Base-by-base conservation (phyloP, 441 rosid genomes). In the Capsella rubella region DNA sequence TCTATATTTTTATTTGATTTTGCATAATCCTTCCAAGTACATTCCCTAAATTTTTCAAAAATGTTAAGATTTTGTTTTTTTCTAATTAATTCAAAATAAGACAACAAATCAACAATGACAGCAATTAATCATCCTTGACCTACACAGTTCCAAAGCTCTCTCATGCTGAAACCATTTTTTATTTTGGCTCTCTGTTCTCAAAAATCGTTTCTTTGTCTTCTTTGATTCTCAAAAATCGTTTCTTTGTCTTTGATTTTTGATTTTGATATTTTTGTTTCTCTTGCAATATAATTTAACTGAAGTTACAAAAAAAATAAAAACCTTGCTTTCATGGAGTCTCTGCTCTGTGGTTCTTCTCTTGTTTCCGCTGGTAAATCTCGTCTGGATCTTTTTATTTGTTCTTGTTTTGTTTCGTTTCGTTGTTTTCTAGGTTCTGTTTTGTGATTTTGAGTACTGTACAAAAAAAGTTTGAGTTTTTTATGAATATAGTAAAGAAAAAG, bases 241-340 rank as follows among this genome's bases (percentile, higher is more conserved):
- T 58, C n/a, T 42, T 58, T 40, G 55, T 32, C 18, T 59, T 49
- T 58, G 74, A 21, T 10, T 46, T 35, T 69, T 58, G 74, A 21
- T 10, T 46, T 35, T 69, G 57, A 40, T 29, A 14, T 40, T 18
- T 5, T 3, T 21, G 1, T 21, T 39, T 42, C 25, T 21, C 60
- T 16, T 43, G 2, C 10, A 21, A 35, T 9, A 14, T 7, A 10
- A 39, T 58, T 3, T 14, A 39, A 56, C 25, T 8, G 3, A 4
- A 32, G n/a, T 8, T 37, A 10, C 12, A 39, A 31, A 21, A 8
- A 1, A 7, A 32, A n/a, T 8, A 15, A 15, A 35, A 55, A 49
- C 53, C 27, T 74, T 72, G 39, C 16, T 76, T 75, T 39, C 31
- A 92, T 89, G 98, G 90, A 78, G 84, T 82, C 95, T 78, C 67